A percentile compares a stretch with the other conserved stretches of the same genome.
phyloP scores from a whole-genome alignment of 805 yeast genomes.

The Pichia kluyveri region DNA sequence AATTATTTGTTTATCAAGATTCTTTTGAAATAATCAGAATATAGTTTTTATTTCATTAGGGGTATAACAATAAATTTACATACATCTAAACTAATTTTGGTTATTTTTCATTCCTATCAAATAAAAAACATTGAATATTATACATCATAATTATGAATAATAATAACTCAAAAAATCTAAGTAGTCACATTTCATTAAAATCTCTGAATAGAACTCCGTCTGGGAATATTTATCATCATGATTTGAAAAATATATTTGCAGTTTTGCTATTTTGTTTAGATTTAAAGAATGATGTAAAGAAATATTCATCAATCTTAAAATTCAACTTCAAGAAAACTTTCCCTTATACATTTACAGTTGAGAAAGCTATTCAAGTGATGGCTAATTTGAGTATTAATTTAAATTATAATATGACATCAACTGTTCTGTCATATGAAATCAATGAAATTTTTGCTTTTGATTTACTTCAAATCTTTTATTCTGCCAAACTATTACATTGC shows the following conservation, averaged over 20 bases:
- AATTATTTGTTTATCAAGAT: too few species aligned
- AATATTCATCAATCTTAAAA: not conserved
- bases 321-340: constrained; percentile 16
- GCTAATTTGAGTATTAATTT: constrained; percentile 35
- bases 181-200: constrained; percentile 5
- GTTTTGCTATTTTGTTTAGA: constrained; percentile 35
- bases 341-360: constrained; percentile 45
- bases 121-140: too few species aligned
- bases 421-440: constrained; percentile 47
- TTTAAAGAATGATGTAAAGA: constrained; percentile 15
- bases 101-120: too few species aligned
- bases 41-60: too few species aligned
- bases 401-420: constrained; percentile 40
- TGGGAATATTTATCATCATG: constrained; percentile 46
- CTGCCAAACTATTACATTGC: constrained; percentile 58
- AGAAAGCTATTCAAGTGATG: constrained; percentile 47
- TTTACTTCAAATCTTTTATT: constrained; percentile 43
- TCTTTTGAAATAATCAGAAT: too few species aligned
- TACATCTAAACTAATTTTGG: too few species aligned
- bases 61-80: too few species aligned
- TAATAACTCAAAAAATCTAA: not conserved
- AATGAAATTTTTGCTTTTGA: constrained; percentile 37
- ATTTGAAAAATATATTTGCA: constrained; percentile 53
- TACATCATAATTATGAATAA: not conserved
- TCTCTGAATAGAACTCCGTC: constrained; percentile 33